Evolutionary conservation across 345 rosid genomes (phyloP), one percentile per base, ranked within the genome.

Genomic region (Rhodomyrtus tomentosa): DNA sequence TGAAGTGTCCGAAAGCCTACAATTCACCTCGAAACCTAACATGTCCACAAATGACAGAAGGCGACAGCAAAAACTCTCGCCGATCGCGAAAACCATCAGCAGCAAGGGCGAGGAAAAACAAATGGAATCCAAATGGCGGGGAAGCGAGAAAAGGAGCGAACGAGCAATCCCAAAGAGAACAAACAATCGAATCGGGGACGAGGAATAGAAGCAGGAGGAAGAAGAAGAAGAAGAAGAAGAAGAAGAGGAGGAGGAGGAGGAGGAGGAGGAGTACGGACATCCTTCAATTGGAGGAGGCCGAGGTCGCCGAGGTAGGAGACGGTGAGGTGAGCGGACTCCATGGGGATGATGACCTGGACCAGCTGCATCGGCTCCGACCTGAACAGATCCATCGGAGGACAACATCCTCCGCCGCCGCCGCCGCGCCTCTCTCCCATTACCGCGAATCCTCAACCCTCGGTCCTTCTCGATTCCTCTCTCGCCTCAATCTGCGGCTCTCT

Each of bases 321-420:
- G 83, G 98, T 95, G 85, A 92, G 93, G 86, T 93, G 98, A 85
- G 98, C 95, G 29, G 98, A 94, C 89, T 95, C 98, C 85, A 95
- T 92, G 3, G 99, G 99, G 87, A 97, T 91, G 88, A 94, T 94
- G 91, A 95, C 90, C 86, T 94, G 99, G 38, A 95, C 95, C 90
- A 97, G 91, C 54, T 97, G 99, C 99, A 95, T 95, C 87, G 95
- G 81, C 91, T 97, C 99, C 24, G 98, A 97, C 82, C 98, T 90
- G 86, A 97, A 86, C 84, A 97, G 96, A 93, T 95, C 99, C 97
- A 97, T 95, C 93, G 95, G 92, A 87, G 98, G 98, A 83, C 93
- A 92, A 88, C 98, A 95, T 59, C 97, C 95, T 87, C 94, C 96
- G 93, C 95, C 83, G 83, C 53, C 36, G 76, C 84, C 54, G 51